A percentile compares a stretch with the other conserved stretches of the same genome.
These are phyloP conservation scores for Emydomyces testavorans DNA, from an alignment of 2,329 filamentous ascomycete species.

Conservation along the genomic window DNA sequence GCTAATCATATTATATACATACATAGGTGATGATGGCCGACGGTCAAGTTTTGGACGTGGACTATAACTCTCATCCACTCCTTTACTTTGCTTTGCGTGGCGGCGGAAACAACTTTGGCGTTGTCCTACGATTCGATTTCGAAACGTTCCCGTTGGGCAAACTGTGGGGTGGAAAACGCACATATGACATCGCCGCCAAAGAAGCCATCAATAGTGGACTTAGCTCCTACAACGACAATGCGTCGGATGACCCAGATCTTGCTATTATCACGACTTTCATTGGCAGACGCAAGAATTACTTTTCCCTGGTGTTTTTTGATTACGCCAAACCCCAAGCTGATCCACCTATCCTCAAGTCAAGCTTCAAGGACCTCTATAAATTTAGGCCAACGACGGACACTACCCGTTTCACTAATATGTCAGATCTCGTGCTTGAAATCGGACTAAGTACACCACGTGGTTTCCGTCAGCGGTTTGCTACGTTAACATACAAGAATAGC, in stretches of 20 bases:
- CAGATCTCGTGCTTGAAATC: neutral
- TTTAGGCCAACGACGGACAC: neutral
- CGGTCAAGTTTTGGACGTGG: constrained; percentile 31
- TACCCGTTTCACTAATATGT: constrained; percentile 5
- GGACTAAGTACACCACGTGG: constrained; percentile 4
- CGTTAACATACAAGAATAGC: constrained; percentile 9
- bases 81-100: constrained; percentile 41
- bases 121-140: constrained; percentile 31
- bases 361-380: constrained; percentile 3
- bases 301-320: constrained; percentile 24
- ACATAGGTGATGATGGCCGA: constrained; percentile 31
- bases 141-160: constrained; percentile 25
- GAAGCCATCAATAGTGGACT: constrained; percentile 4
- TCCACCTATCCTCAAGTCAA: constrained; percentile 27
- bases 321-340: constrained; percentile 19
- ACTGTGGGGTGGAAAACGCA: constrained; percentile 32
- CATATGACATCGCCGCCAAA: constrained; percentile 18
- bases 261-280: constrained; percentile 26
- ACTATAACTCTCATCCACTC: constrained; percentile 29
- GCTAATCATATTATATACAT: neutral
- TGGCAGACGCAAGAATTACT: constrained; percentile 24
- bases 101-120: constrained; percentile 35
- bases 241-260: constrained; percentile 20
- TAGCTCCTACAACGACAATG: neutral
- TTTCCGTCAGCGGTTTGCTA: constrained; percentile 9